phyloP scores from a whole-genome alignment of 1,139 yeast genomes.

The Sporopachydermia cereana region DNA sequence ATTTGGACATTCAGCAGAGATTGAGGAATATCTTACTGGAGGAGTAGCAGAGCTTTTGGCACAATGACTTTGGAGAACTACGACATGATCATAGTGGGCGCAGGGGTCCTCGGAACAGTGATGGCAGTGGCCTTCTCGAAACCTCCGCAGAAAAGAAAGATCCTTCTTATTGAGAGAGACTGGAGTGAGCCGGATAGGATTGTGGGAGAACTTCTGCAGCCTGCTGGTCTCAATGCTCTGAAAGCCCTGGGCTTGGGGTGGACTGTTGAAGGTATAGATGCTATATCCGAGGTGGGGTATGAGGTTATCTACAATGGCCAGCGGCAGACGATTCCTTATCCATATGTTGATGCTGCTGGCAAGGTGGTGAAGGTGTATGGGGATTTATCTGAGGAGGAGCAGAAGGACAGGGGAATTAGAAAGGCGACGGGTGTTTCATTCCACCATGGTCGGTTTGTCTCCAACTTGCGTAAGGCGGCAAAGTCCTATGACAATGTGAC shows the following conservation, averaged over 20 bases:
- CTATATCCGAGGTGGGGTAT: constrained; percentile 70
- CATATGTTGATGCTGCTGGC: constrained; percentile 39
- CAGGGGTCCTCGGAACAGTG: constrained; percentile 94
- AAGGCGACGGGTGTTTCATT: constrained; percentile 72
- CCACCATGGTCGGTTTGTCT: constrained; percentile 83
- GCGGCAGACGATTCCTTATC: constrained; percentile 54
- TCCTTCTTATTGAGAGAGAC: constrained; percentile 59
- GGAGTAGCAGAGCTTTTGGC: too few relatives aligned
- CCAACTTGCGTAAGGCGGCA: constrained; percentile 67
- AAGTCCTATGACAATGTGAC: constrained; percentile 42
- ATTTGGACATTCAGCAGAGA: too few relatives aligned
- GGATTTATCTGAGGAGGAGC: constrained; percentile 28
- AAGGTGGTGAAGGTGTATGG: constrained; percentile 39
- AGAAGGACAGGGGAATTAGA: constrained; percentile 10
- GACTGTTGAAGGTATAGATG: constrained; percentile 73
- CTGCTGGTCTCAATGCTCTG: constrained; percentile 81
- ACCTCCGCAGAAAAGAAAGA: constrained; percentile 57
- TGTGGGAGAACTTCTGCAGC: constrained; percentile 95
- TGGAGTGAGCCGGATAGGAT: constrained; percentile 90
- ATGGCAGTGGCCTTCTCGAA: constrained; percentile 84
- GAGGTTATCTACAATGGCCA: constrained; percentile 56
- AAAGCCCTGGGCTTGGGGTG: constrained; percentile 70
- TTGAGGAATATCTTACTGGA: too few relatives aligned
- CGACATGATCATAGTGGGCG: constrained; percentile 74
- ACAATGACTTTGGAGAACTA: constrained; percentile 17